Evolutionary conservation across 2,329 filamentous ascomycete genomes (phyloP).

Genomic region (Penicillium sp.): DNA sequence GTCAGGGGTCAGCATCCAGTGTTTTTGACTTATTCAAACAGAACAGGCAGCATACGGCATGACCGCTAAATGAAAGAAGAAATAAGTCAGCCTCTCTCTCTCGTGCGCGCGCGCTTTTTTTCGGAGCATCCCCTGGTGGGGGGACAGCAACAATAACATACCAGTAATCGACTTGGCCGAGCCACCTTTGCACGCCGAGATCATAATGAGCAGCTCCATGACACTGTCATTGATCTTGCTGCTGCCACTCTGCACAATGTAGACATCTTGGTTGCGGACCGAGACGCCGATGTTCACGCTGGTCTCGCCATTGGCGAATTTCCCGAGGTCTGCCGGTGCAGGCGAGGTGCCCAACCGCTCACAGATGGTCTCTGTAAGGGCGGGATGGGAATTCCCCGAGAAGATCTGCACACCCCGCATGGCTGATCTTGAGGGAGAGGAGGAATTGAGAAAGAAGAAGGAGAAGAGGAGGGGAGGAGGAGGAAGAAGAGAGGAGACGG

Average conservation of each 20-base stretch:
- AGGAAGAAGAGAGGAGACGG: slow-evolving; percentile 26
- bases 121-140: too few species aligned
- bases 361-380: slow-evolving; percentile 67
- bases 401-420: slow-evolving; percentile 72
- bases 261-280: slow-evolving; percentile 97
- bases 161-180: slow-evolving; percentile 96
- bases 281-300: slow-evolving; percentile 68
- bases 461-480: slow-evolving; percentile 19
- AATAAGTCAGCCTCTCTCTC: slow-evolving; percentile 21
- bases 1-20: slow-evolving; percentile 42
- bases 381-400: slow-evolving; percentile 66
- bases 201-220: slow-evolving; percentile 99
- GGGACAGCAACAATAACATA: slow-evolving; percentile 51
- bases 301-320: slow-evolving; percentile 72
- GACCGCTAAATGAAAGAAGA: slow-evolving; percentile 41
- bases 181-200: slow-evolving; percentile 95
- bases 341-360: slow-evolving; percentile 65
- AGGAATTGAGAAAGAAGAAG: slow-evolving; percentile 23
- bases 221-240: slow-evolving; percentile 96
- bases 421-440: slow-evolving; percentile 19
- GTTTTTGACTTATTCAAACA: slow-evolving; percentile 28
- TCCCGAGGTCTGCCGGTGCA: slow-evolving; percentile 63
- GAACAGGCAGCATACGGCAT: slow-evolving; percentile 51
- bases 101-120: not conserved
- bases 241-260: slow-evolving; percentile 97